phyloP scores from a whole-genome alignment of 2,329 filamentous ascomycete species.

The Colletotrichum tropicale region DNA sequence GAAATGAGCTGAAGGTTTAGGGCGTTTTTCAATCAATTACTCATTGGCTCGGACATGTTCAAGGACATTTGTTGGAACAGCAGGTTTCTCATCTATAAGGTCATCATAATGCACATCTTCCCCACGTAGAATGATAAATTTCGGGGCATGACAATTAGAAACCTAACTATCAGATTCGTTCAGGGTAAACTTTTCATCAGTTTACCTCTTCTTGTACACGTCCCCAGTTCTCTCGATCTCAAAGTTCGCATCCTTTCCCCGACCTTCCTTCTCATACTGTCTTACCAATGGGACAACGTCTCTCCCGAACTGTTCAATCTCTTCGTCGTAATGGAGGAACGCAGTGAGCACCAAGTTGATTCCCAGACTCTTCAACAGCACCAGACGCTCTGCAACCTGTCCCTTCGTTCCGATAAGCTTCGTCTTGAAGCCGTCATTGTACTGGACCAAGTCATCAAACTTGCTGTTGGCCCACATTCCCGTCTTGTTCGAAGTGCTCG shows the following conservation, averaged over 20 bases:
- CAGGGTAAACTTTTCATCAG: neutral
- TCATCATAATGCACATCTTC: neutral
- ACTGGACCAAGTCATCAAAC: slow-evolving; percentile 58
- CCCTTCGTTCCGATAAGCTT: slow-evolving; percentile 57
- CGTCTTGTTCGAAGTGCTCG: slow-evolving; percentile 48
- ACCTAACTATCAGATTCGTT: too few species aligned
- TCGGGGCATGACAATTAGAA: neutral
- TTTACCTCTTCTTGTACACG: slow-evolving; percentile 39
- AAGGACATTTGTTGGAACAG: accelerated
- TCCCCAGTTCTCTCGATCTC: slow-evolving; percentile 52
- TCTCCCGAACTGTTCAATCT: slow-evolving; percentile 52
- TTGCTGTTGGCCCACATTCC: slow-evolving; percentile 59
- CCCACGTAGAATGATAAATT: neutral
- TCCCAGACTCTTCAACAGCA: slow-evolving; percentile 49
- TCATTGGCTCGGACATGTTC: neutral
- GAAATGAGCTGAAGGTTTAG: slow-evolving; percentile 32
- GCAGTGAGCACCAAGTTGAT: slow-evolving; percentile 49
- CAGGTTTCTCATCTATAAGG: neutral
- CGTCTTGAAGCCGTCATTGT: slow-evolving; percentile 61
- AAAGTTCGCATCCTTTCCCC: slow-evolving; percentile 48
- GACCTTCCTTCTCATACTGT: slow-evolving; percentile 48
- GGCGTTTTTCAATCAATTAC: neutral
- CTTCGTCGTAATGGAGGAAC: slow-evolving; percentile 57
- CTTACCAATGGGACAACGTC: slow-evolving; percentile 52
- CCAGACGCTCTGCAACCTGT: slow-evolving; percentile 53